Evolutionary conservation across 2,329 filamentous ascomycete species (phyloP).

Genomic region (Tolypocladium ophioglossoides): DNA sequence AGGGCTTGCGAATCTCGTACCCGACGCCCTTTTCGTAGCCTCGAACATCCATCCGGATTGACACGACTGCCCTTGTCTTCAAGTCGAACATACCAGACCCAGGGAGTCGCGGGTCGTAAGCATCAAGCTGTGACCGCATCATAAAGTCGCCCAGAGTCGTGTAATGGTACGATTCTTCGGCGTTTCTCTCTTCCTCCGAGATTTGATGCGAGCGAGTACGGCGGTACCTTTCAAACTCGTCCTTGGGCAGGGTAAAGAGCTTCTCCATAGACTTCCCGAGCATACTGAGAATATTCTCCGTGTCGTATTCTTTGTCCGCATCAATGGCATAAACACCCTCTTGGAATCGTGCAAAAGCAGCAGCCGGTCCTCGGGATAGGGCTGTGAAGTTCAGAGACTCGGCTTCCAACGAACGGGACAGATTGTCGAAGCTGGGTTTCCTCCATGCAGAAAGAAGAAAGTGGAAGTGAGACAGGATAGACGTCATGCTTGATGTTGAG

Average conservation of each 20-base stretch:
- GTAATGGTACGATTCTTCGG: constrained; percentile 77
- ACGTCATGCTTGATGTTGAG: constrained; percentile 95
- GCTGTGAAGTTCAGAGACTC: constrained; percentile 58
- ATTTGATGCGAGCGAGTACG: constrained; percentile 57
- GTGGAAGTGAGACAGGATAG: constrained; percentile 81
- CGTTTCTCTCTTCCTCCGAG: constrained; percentile 58
- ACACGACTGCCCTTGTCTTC: constrained; percentile 86
- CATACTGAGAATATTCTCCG: constrained; percentile 77
- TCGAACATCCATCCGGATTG: constrained; percentile 76
- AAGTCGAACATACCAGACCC: constrained; percentile 92
- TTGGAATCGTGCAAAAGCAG: constrained; percentile 72
- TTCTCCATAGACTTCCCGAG: constrained; percentile 97
- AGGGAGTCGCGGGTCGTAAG: constrained; percentile 73
- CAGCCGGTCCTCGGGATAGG: constrained; percentile 61
- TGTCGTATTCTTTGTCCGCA: constrained; percentile 85
- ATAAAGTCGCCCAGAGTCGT: constrained; percentile 78
- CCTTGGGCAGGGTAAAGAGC: constrained; percentile 70
- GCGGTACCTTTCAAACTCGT: constrained; percentile 79
- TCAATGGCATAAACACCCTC: constrained; percentile 90
- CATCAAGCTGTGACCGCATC: constrained; percentile 92
- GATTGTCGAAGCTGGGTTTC: constrained; percentile 50
- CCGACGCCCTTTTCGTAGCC: constrained; percentile 66
- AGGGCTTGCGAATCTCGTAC: constrained; percentile 72
- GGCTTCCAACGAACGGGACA: constrained; percentile 57
- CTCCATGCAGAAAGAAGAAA: constrained; percentile 83